Conservation (phyloP, 192 early-diverging fungal genomes). For the Chytriomyces confervae region DNA sequence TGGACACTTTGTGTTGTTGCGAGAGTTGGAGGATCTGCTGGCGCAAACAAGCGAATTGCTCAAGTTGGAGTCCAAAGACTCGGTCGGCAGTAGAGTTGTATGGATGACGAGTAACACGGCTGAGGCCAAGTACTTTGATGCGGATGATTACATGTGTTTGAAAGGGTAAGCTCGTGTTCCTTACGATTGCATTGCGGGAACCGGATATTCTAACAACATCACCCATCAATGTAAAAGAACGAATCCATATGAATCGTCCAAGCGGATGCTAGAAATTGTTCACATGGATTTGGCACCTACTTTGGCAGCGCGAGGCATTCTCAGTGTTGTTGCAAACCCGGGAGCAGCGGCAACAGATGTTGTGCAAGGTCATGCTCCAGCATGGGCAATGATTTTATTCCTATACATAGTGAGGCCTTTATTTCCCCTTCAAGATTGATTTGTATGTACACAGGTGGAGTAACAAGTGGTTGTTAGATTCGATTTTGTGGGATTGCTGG, state of each 20-base stretch:
- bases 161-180: slow-evolving; percentile 34
- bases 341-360: slow-evolving; percentile 49
- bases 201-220: not conserved
- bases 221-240: slow-evolving; percentile 9
- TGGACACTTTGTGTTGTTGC: slow-evolving; percentile 57
- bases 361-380: slow-evolving; percentile 30
- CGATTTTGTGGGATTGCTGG: slow-evolving; percentile 47
- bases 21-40: slow-evolving; percentile 29
- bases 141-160: slow-evolving; percentile 49
- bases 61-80: not conserved
- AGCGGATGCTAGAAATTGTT: slow-evolving; percentile 53
- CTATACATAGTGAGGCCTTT: slow-evolving; percentile 29
- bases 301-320: slow-evolving; percentile 35
- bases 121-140: slow-evolving; percentile 41
- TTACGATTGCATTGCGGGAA: not conserved
- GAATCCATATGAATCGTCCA: slow-evolving; percentile 59
- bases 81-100: slow-evolving; percentile 37
- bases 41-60: slow-evolving; percentile 38
- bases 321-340: slow-evolving; percentile 47
- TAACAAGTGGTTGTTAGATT: slow-evolving; percentile 38
- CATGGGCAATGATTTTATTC: slow-evolving; percentile 11
- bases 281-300: slow-evolving; percentile 33
- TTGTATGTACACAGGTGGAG: not conserved
- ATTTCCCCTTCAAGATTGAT: not conserved
- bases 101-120: slow-evolving; percentile 57